Base-by-base conservation (phyloP, 2,329 filamentous ascomycete genomes). In the Pseudogymnoascus verrucosus region DNA sequence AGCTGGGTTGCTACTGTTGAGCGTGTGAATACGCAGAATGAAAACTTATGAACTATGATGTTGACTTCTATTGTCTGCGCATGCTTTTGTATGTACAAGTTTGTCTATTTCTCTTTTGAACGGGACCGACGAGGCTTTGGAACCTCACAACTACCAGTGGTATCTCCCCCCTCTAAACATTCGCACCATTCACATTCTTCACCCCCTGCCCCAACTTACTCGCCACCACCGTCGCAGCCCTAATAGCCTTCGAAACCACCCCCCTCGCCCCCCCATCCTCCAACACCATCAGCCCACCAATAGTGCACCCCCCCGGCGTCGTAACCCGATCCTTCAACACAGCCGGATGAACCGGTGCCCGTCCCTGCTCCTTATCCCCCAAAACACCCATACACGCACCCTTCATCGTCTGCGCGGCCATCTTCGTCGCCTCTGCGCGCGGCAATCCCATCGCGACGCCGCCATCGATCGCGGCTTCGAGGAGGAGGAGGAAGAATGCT, bases 361-460 rank as follows among this genome's bases (percentile, higher is more conserved):
- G 1, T 12, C 89, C 89, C 63, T 77, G 66, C 44, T 74, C 76
- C 2, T 69, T 68, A 16, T 72, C 51, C 2, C 68, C 81, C 63
- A 90, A 78, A 10, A 93, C 84, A 69, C 93, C 71, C 0, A 83
- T 85, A 0, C 89, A 87, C 0, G 88, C 85, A 21, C 90, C 90
- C 68, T 84, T 82, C 87, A 92, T 91, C 11, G 86, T 86, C 78
- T 93, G 90, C 1, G 89, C 87, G 26, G 89, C 89, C 89, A 93
- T 92, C 65, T 84, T 78, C 72, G 87, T 85, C 0, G 89, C 89
- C 72, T 92, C 89, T 1, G 82, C 83, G 59, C 89, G 80, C 3
- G 89, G 88, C 34, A 93, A 72, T 0, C 90, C 90, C 86, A 91
- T 90, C 12, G 89, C 89, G 1, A 93, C 88, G 3, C 86, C 89